Evolutionary conservation across 2,329 filamentous ascomycete genomes (phyloP).

Genomic region (Phialocephala subalpina): DNA sequence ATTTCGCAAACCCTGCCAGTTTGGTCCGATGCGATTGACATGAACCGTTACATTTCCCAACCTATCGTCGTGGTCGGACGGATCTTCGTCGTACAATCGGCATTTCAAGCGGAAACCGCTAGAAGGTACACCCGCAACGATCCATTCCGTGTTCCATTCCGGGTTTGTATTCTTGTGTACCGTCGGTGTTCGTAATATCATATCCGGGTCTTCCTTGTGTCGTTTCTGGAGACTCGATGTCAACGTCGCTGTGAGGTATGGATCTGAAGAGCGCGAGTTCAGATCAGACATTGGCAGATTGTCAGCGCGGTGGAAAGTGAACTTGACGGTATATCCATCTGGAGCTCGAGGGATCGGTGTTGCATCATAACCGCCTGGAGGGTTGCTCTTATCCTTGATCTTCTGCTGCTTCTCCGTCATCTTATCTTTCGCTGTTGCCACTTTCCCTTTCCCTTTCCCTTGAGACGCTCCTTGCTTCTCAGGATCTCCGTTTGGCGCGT

Average conservation of each 20-base stretch:
- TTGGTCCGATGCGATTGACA: constrained; percentile 64
- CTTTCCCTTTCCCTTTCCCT: constrained; percentile 29
- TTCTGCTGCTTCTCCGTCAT: constrained; percentile 42
- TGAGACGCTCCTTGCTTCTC: constrained; percentile 30
- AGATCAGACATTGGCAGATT: constrained; percentile 88
- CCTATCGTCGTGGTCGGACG: constrained; percentile 83
- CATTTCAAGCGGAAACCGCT: constrained; percentile 86
- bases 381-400: constrained; percentile 41
- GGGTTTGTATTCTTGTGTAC: constrained; percentile 77
- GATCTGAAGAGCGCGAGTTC: constrained; percentile 80
- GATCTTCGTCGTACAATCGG: constrained; percentile 89
- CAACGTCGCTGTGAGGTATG: constrained; percentile 81
- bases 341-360: constrained; percentile 79
- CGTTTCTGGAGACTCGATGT: constrained; percentile 70
- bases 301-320: constrained; percentile 82
- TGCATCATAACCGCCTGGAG: constrained; percentile 75
- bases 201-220: constrained; percentile 85
- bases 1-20: constrained; percentile 74
- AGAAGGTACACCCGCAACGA: constrained; percentile 84
- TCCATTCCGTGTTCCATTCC: constrained; percentile 85
- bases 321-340: constrained; percentile 83
- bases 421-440: constrained; percentile 40
- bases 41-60: constrained; percentile 84
- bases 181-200: constrained; percentile 79
- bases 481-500: constrained; percentile 26